phyloP scores from a whole-genome alignment of 768 basidiomycete species.

The Rossbeevera mucosa region DNA sequence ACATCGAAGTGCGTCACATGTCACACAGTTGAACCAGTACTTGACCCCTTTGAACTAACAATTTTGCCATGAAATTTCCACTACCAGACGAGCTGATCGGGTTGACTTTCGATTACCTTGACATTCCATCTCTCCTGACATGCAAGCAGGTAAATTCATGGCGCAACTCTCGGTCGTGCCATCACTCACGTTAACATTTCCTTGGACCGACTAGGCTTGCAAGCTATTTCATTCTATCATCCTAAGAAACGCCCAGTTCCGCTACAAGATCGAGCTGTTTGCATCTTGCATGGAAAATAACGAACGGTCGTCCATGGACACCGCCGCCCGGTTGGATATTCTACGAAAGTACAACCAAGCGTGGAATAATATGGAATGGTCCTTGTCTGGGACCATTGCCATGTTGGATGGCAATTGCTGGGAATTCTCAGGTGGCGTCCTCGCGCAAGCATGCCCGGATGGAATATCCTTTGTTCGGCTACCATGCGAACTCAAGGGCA shows the following conservation, averaged over 20 bases:
- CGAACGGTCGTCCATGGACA: slow-evolving; percentile 16
- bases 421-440: slow-evolving; percentile 35
- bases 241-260: slow-evolving; percentile 19
- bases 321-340: slow-evolving; percentile 20
- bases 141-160: slow-evolving; percentile 24
- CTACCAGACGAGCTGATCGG: slow-evolving; percentile 31
- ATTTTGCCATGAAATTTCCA: slow-evolving; percentile 14
- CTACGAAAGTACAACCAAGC: slow-evolving; percentile 24
- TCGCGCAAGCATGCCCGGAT: slow-evolving; percentile 25
- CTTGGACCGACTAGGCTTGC: slow-evolving; percentile 26
- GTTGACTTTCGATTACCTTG: slow-evolving; percentile 25
- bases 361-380: slow-evolving; percentile 28
- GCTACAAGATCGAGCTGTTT: slow-evolving; percentile 31
- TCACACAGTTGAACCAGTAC: background rate
- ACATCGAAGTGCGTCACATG: background rate
- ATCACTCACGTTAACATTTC: background rate
- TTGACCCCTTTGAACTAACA: background rate
- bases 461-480: slow-evolving; percentile 25
- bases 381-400: slow-evolving; percentile 9
- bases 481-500: slow-evolving; percentile 28
- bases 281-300: slow-evolving; percentile 26
- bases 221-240: slow-evolving; percentile 27
- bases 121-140: slow-evolving; percentile 24
- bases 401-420: slow-evolving; percentile 23
- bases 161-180: background rate